Percentiles rank a stretch among this genome's conserved stretches.
Evolutionary conservation across 2,329 filamentous ascomycete genomes (phyloP).

Genomic region (Colletotrichum destructivum): DNA sequence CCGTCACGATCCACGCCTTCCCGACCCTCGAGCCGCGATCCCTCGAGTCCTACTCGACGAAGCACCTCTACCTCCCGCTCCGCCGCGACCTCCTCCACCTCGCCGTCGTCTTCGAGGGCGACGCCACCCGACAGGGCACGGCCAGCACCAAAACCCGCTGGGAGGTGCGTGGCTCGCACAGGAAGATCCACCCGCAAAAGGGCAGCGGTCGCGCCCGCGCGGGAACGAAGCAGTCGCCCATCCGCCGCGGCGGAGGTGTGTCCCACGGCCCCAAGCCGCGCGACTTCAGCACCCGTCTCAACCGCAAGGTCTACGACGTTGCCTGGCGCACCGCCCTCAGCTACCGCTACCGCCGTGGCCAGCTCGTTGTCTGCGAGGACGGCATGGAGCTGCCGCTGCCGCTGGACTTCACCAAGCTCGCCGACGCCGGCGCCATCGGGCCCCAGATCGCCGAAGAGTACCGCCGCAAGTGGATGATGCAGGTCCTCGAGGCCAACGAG

Average conservation of each 20-base stretch:
- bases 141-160: slow-evolving; percentile 85
- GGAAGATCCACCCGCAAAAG: slow-evolving; percentile 90
- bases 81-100: slow-evolving; percentile 93
- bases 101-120: slow-evolving; percentile 93
- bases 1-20: slow-evolving; percentile 91
- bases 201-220: slow-evolving; percentile 85
- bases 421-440: slow-evolving; percentile 56
- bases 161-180: slow-evolving; percentile 87
- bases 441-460: slow-evolving; percentile 70
- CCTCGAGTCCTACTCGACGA: slow-evolving; percentile 83
- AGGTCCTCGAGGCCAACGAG: slow-evolving; percentile 79
- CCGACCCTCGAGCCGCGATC: slow-evolving; percentile 87
- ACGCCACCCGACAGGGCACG: slow-evolving; percentile 88
- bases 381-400: slow-evolving; percentile 77
- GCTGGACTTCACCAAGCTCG: slow-evolving; percentile 62
- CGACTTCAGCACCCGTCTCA: slow-evolving; percentile 89
- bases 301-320: slow-evolving; percentile 92
- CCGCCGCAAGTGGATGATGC: slow-evolving; percentile 72
- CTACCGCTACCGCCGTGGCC: slow-evolving; percentile 89
- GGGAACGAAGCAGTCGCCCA: slow-evolving; percentile 85
- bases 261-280: slow-evolving; percentile 91
- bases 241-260: slow-evolving; percentile 88
- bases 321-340: slow-evolving; percentile 95
- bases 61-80: slow-evolving; percentile 89
- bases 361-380: slow-evolving; percentile 88